Evolutionary conservation across 2,329 filamentous ascomycete species (phyloP), one percentile per base, ranked within the genome.

Genomic region (Ilyonectria sp.): DNA sequence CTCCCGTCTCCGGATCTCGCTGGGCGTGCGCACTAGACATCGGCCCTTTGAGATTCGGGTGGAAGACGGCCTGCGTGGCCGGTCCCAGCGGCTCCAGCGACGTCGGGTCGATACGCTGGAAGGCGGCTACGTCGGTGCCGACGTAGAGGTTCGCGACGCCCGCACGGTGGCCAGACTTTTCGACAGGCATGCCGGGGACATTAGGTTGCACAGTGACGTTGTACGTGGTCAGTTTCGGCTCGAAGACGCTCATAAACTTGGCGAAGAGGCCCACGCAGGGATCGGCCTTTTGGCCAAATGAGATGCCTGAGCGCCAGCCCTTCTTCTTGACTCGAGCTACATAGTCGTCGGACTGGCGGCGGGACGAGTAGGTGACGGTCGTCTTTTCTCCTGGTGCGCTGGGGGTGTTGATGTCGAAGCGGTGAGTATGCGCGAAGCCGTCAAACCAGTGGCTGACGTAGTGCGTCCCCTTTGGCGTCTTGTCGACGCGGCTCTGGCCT

Each of bases 371-470:
- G 26, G 86, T 82, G 3, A 95, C 91, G 0, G 74, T 66, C 0
- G 71, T 71, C 47, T 75, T 76, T 31, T 65, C 68, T 3, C 72
- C 69, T 2, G 69, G 71, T 4, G 80, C 74, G 2, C 76, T 73
- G 0, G 84, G 69, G 0, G 86, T 77, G 3, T 89, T 74, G 35
- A 95, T 92, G 64, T 93, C 86, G 76, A 95, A 95, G 31, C 88
- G 89, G 80, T 95, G 92, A 1, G 89, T 85, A 62, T 93, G 88
- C 3, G 89, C 87, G 65, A 94, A 90, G 6, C 92, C 92, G 76
- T 96, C 94, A 72, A 96, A 96, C 93, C 93, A 96, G 78, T 96
- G 93, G 1, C 86, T 88, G 13, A 91, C 84, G 35, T 85, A 83
- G 74, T 91, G 90, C 0, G 85, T 87, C n/a, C 90, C 89, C 4